Evolutionary conservation across 768 basidiomycete species (phyloP).

Genomic region (Rossbeevera mucosa): DNA sequence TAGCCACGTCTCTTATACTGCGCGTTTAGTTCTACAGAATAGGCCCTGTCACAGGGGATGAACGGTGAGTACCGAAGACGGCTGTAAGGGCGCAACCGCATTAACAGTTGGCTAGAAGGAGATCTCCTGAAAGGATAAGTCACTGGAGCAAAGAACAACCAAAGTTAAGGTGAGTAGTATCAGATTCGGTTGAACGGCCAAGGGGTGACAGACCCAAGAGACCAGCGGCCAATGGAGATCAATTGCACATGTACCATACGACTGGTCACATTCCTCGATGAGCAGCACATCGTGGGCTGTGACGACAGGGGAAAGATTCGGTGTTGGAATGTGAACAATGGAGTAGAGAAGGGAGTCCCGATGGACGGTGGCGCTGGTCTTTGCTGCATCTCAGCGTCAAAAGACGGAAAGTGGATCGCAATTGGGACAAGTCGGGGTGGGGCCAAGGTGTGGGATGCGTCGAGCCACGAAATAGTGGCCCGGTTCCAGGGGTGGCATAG

Average conservation of each 20-base stretch:
- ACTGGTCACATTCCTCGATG: too few relatives aligned
- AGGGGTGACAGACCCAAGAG: not conserved
- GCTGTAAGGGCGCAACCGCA: too few relatives aligned
- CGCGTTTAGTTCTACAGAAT: too few relatives aligned
- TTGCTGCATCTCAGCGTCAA: not conserved
- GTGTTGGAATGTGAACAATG: not conserved
- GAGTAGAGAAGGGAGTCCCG: not conserved
- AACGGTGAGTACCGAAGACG: too few relatives aligned
- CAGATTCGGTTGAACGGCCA: not conserved
- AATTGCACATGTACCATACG: not conserved
- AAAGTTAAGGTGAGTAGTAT: not conserved
- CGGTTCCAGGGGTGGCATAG: not conserved
- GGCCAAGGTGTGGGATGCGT: not conserved
- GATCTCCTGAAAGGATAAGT: not conserved
- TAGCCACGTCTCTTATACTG: too few relatives aligned
- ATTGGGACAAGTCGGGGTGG: not conserved
- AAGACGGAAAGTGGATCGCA: not conserved
- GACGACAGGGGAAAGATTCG: not conserved
- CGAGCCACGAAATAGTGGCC: not conserved
- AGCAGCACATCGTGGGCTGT: not conserved
- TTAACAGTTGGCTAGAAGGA: too few relatives aligned
- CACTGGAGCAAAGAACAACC: not conserved
- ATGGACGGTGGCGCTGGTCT: not conserved
- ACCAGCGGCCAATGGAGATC: not conserved
- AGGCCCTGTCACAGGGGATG: too few relatives aligned